These are phyloP conservation scores for Lecanosticta acicola DNA, from an alignment of 2,329 filamentous ascomycete species.

Conservation along the genomic window DNA sequence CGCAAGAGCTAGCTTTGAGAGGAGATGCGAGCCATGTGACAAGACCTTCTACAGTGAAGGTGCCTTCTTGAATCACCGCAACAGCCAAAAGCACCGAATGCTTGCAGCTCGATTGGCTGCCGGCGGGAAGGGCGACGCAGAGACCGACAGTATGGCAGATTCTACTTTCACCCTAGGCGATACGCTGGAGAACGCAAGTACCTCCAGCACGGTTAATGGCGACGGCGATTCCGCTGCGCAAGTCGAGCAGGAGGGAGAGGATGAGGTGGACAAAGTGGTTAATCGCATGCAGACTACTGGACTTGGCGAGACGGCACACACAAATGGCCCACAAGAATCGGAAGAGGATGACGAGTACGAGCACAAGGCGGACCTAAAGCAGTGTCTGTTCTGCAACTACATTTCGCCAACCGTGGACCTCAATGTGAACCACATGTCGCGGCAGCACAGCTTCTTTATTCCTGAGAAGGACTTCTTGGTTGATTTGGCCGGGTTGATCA, in stretches of 20 bases:
- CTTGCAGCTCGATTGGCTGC: conserved; percentile 51
- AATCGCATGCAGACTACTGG: conserved; percentile 67
- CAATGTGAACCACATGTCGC: conserved; percentile 84
- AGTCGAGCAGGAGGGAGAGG: conserved; percentile 51
- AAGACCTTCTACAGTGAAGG: conserved; percentile 97
- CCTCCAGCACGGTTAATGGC: conserved; percentile 39
- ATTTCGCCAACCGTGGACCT: conserved; percentile 68
- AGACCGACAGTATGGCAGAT: conserved; percentile 66
- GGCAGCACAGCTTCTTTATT: conserved; percentile 91
- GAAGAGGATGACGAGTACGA: conserved; percentile 28
- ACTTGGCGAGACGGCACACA: conserved; percentile 37
- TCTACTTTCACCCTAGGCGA: conserved; percentile 89
- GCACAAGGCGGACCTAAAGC: conserved; percentile 39
- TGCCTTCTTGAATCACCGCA: conserved; percentile 86
- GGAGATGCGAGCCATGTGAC: conserved; percentile 71
- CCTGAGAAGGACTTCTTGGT: conserved; percentile 81
- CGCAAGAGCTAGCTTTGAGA: conserved; percentile 83
- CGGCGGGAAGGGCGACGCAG: conserved; percentile 48
- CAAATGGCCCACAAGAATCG: conserved; percentile 37
- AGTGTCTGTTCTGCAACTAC: conserved; percentile 90
- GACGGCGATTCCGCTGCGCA: conserved; percentile 61
- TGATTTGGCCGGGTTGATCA: conserved; percentile 74
- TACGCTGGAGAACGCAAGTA: conserved; percentile 54
- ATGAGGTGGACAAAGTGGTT: conserved; percentile 47
- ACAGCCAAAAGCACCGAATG: conserved; percentile 81